Evolutionary conservation across 768 basidiomycete genomes (phyloP).

Genomic region (Cystoderma amianthinum): DNA sequence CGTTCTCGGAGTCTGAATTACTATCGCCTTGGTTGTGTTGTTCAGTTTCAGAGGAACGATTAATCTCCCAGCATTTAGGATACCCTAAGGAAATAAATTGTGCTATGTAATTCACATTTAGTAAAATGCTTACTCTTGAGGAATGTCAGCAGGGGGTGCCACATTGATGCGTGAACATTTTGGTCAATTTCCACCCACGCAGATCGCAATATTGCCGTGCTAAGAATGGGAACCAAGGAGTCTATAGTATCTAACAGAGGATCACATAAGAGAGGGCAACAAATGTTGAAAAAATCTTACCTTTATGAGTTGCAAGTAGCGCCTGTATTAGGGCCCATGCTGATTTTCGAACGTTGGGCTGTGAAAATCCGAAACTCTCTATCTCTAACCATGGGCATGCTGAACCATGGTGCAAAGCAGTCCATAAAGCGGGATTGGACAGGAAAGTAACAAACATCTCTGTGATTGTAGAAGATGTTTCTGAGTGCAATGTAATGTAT

Average conservation of each 20-base stretch:
- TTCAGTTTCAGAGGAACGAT: constrained; percentile 20
- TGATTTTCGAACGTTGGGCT: constrained; percentile 68
- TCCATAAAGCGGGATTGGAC: constrained; percentile 53
- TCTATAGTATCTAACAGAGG: constrained; percentile 14
- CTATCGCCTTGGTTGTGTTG: constrained; percentile 24
- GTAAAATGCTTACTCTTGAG: constrained; percentile 50
- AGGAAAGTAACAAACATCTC: constrained; percentile 34
- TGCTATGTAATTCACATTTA: constrained; percentile 1
- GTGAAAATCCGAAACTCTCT: constrained; percentile 50
- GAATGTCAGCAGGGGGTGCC: constrained; percentile 64
- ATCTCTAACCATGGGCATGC: constrained; percentile 33
- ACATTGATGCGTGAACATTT: constrained; percentile 61
- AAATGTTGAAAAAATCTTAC: constrained; percentile 17
- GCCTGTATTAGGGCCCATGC: constrained; percentile 55
- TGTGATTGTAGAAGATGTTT: too few species aligned
- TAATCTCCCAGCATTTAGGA: constrained; percentile 58
- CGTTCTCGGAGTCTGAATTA: constrained; percentile 27
- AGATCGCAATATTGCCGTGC: constrained; percentile 56
- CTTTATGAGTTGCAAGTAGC: constrained; percentile 37
- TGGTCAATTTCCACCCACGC: constrained; percentile 65
- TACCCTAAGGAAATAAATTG: constrained; percentile 44
- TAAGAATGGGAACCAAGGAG: constrained; percentile 36
- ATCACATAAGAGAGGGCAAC: background rate
- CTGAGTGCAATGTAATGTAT: too few species aligned
- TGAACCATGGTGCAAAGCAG: constrained; percentile 39